Evolutionary conservation across 345 rosid species (phyloP).

Genomic region (Arabis hirsuta): DNA sequence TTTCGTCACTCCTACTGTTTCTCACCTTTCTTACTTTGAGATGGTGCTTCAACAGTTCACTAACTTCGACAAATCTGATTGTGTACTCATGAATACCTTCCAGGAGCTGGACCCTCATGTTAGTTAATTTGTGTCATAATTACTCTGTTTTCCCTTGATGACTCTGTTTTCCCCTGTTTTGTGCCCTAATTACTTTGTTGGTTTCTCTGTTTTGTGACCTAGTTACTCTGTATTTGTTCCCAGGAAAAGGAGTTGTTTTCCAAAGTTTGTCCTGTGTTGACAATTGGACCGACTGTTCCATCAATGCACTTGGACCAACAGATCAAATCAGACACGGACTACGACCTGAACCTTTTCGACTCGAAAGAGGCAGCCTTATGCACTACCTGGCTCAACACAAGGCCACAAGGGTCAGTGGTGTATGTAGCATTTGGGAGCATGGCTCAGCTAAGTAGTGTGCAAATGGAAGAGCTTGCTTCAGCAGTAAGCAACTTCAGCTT

Average conservation of each 20-base stretch:
- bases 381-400: slow-evolving; percentile 53
- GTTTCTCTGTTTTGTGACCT: not conserved
- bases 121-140: not conserved
- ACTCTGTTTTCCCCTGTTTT: not conserved
- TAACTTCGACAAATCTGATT: slow-evolving; percentile 53
- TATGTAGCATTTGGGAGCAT: slow-evolving; percentile 79
- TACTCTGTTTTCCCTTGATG: not conserved
- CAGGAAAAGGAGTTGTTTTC: slow-evolving; percentile 54
- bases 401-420: slow-evolving; percentile 57
- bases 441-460: slow-evolving; percentile 46
- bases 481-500: slow-evolving; percentile 48
- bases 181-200: not conserved
- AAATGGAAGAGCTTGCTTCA: slow-evolving; percentile 61
- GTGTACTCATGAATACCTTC: slow-evolving; percentile 52
- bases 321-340: slow-evolving; percentile 48
- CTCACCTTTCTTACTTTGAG: slow-evolving; percentile 59
- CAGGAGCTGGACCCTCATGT: slow-evolving; percentile 58
- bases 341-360: slow-evolving; percentile 54
- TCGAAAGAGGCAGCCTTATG: slow-evolving; percentile 40
- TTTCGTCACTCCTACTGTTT: slow-evolving; percentile 47
- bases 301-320: slow-evolving; percentile 64
- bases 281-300: slow-evolving; percentile 75
- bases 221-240: not conserved
- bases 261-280: slow-evolving; percentile 44
- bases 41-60: slow-evolving; percentile 58